Base-by-base conservation (phyloP, 2,329 filamentous ascomycete genomes). In the Hypocreales sp. region DNA sequence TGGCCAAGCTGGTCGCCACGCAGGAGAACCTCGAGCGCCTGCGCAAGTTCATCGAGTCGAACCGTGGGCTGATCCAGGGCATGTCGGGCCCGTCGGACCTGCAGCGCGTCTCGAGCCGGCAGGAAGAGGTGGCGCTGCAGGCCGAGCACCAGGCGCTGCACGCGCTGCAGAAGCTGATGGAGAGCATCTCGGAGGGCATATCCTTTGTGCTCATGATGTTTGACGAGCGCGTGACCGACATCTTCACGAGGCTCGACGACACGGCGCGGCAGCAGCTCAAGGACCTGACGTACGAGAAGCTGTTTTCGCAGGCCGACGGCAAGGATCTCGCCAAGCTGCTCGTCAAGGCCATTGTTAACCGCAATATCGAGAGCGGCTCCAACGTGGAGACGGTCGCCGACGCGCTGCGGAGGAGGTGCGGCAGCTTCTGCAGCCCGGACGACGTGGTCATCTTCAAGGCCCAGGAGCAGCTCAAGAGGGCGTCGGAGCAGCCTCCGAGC, bases 381-480 rank as follows among this genome's bases (percentile, higher is more conserved):
- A 98, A 95, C 36, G 87, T 98, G 13, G 92, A 98, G 55, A 94
- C 86, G 0, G 84, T 98, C 15, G 87, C 90, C 0, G 90, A 98
- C 51, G 83, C 86, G n/a, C 59, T 98, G 26, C 72, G 90, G 25
- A 69, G 90, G 40, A 72, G 86, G 41, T 98, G 90, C 41, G 92
- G 90, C 35, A 94, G 80, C 53, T 98, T 98, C 65, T 98, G 90
- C 51, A 94, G 86, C 44, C 76, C 87, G 1, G 87, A 98, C 37
- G 90, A 98, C 56, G 90, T 95, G 2, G 75, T 95, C 37, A 87
- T 94, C 40, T 98, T 98, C 72, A 95, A 93, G 54, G 90, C 90
- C 0, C 87, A 95, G 48, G 90, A 98, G 51, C 80, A 87, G 42
- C 60, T 95, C 28, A 92, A 93, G 60, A 72, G 82, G 39, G 87